These are phyloP conservation scores for Rhizophora mangle DNA, from an alignment of 345 rosid genomes.

Conservation along the genomic window DNA sequence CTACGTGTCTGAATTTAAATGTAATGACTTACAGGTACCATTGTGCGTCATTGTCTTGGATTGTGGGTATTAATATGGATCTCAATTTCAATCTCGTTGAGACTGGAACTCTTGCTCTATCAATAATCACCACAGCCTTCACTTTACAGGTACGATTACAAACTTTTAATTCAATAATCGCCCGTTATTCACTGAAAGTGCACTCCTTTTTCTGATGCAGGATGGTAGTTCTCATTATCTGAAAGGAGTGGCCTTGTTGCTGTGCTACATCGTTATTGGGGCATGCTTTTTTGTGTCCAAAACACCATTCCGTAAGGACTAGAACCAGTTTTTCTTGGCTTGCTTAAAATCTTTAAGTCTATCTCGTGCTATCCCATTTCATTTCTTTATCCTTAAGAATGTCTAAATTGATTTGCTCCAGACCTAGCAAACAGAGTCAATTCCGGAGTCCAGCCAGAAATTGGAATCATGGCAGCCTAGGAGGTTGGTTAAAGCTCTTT, in stretches of 20 bases:
- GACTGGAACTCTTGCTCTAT: conserved; percentile 73
- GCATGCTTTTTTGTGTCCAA: conserved; percentile 68
- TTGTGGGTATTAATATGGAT: conserved; percentile 71
- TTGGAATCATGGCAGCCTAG: conserved; percentile 24
- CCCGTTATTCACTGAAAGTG: background rate
- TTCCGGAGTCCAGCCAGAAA: conserved; percentile 18
- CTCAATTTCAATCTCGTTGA: conserved; percentile 78
- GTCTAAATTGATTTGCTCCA: conserved; percentile 5
- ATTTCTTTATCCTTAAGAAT: no score
- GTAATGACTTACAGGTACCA: conserved; percentile 52
- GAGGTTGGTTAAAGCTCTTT: conserved; percentile 6
- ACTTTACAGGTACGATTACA: conserved; percentile 55
- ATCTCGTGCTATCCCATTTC: no score
- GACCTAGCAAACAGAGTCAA: conserved; percentile 25
- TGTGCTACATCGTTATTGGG: conserved; percentile 67
- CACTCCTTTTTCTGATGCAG: conserved; percentile 27
- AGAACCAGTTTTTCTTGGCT: no score
- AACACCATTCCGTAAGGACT: conserved; percentile 47
- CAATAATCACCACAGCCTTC: conserved; percentile 67
- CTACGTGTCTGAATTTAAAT: background rate
- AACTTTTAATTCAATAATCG: background rate
- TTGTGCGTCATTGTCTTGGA: conserved; percentile 70
- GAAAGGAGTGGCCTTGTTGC: conserved; percentile 66
- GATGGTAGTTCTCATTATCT: conserved; percentile 94
- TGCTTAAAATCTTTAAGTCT: background rate